Conservation (phyloP, 306 rosid species). For the Leucaena leucocephala region DNA sequence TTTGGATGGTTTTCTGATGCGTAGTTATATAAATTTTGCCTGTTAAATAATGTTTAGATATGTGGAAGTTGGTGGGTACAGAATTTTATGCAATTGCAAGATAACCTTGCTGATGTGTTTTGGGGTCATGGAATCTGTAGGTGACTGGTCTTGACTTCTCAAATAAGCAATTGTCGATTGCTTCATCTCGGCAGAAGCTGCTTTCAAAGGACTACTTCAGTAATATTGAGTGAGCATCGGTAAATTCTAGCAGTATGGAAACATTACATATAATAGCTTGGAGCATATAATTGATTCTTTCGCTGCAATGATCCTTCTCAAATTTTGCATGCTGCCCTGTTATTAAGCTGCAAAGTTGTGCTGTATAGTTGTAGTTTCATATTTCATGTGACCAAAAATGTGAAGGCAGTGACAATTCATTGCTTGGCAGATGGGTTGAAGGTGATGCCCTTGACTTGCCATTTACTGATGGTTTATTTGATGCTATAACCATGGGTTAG, state of each 20-base stretch:
- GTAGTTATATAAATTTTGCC: neutral
- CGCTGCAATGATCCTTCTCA: neutral
- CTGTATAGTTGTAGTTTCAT: neutral
- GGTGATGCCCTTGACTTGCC: conserved; percentile 95
- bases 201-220: conserved; percentile 19
- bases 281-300: neutral
- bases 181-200: conserved; percentile 59
- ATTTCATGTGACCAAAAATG: neutral
- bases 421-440: conserved; percentile 75
- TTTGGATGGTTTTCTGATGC: neutral
- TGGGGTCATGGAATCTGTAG: conserved; percentile 41
- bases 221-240: conserved; percentile 45
- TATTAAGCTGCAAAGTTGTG: conserved; percentile 1
- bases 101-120: neutral
- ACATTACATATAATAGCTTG: conserved; percentile 4
- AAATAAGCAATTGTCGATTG: conserved; percentile 60
- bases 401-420: conserved; percentile 24
- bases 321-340: neutral
- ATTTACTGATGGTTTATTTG: conserved; percentile 68
- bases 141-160: conserved; percentile 64
- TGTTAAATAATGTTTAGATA: neutral
- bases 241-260: conserved; percentile 35
- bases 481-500: conserved; percentile 89
- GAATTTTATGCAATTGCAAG: neutral
- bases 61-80: neutral